Conservation (phyloP, 345 rosid genomes). For the Ailanthus altissimus region DNA sequence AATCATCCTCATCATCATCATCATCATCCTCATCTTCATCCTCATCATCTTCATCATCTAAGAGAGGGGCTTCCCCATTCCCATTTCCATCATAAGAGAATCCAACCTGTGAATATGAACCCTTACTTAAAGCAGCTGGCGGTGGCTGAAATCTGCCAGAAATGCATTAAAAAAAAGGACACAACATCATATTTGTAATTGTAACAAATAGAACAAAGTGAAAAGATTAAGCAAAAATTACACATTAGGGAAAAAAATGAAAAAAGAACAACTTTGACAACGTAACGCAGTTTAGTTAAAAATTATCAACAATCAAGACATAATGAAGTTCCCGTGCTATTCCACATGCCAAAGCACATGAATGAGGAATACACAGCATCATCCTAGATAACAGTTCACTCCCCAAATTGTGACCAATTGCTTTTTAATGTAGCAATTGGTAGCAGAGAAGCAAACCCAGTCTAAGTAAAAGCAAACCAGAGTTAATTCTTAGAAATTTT, state of each 20-base stretch:
- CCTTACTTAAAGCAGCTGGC: constrained; percentile 68
- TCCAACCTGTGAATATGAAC: constrained; percentile 90
- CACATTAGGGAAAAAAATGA: background rate
- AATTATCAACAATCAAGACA: background rate
- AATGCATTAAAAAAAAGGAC: constrained; percentile 8
- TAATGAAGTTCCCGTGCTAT: background rate
- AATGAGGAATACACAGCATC: background rate
- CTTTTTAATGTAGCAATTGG: background rate
- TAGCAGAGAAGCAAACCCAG: background rate
- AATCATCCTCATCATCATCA: constrained; percentile 84
- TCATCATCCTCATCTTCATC: constrained; percentile 61
- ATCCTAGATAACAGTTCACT: background rate
- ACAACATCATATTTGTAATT: background rate
- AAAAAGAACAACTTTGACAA: background rate
- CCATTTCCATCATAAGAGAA: constrained; percentile 81
- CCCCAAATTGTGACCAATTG: background rate
- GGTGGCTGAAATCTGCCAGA: constrained; percentile 53
- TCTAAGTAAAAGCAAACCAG: background rate
- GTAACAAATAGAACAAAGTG: background rate
- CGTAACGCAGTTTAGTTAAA: background rate
- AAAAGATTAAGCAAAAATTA: background rate
- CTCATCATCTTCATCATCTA: constrained; percentile 62
- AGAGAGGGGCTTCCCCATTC: constrained; percentile 52
- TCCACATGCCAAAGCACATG: background rate
- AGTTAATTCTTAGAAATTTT: background rate